A percentile compares a stretch with the other conserved stretches of the same genome.
phyloP scores from a whole-genome alignment of 345 rosid genomes.

The Erysimum cheiranthoides region DNA sequence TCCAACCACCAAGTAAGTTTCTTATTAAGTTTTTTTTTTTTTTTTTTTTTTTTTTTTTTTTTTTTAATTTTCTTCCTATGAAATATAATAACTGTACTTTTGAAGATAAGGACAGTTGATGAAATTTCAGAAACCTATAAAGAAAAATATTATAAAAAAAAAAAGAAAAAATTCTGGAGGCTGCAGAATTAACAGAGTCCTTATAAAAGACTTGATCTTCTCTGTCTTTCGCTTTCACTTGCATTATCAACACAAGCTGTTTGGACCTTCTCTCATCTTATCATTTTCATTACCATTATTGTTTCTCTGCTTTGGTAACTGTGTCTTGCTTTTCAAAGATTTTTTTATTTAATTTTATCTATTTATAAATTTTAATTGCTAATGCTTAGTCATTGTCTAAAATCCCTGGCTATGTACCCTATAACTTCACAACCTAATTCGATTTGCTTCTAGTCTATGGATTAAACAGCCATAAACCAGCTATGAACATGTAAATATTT shows the following conservation, averaged over 20 bases:
- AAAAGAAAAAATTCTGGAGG: conserved; percentile 17
- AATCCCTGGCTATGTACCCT: conserved; percentile 28
- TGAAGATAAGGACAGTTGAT: conserved; percentile 26
- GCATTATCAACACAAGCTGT: conserved; percentile 35
- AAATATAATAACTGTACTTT: not conserved
- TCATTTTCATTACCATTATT: conserved; percentile 53
- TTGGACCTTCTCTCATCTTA: conserved; percentile 39
- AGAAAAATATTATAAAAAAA: not conserved
- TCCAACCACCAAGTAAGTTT: conserved; percentile 7
- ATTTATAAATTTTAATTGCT: conserved; percentile 12
- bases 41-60: not conserved
- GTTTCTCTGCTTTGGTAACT: conserved; percentile 53
- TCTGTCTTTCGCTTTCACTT: conserved; percentile 58
- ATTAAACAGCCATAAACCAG: not conserved
- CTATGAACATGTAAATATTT: not conserved
- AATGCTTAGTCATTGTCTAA: conserved; percentile 41
- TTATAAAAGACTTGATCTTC: conserved; percentile 30
- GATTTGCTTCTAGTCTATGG: conserved; percentile 3
- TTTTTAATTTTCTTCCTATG: too few relatives aligned
- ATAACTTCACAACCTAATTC: conserved; percentile 21
- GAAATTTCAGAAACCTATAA: conserved; percentile 4
- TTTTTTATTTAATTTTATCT: not conserved
- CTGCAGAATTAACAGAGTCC: conserved; percentile 21
- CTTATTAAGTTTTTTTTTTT: not conserved
- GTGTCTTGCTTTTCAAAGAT: conserved; percentile 48